These are phyloP conservation scores for Lachnellula cervina DNA, from an alignment of 2,329 filamentous ascomycete species.

Conservation along the genomic window DNA sequence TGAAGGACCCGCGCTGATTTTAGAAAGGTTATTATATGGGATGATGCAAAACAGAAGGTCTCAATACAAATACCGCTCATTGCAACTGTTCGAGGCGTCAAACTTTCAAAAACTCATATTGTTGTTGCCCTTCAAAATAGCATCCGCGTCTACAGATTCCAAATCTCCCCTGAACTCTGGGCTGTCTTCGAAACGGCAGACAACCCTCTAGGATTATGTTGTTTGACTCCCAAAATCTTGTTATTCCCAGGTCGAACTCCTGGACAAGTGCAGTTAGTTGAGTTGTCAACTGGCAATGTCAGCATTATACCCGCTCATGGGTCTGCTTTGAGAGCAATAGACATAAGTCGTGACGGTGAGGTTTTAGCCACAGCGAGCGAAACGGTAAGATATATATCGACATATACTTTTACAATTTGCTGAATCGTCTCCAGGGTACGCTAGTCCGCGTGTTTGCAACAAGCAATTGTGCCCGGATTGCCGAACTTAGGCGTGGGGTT, in stretches of 20 bases:
- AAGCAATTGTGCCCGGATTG: slow-evolving; percentile 71
- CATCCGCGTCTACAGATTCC: slow-evolving; percentile 75
- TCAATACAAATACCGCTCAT: slow-evolving; percentile 74
- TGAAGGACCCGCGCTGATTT: slow-evolving; percentile 10
- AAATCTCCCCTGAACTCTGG: slow-evolving; percentile 63
- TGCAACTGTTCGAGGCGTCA: slow-evolving; percentile 74
- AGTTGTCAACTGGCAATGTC: slow-evolving; percentile 72
- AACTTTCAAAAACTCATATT: slow-evolving; percentile 70
- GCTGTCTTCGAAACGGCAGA: slow-evolving; percentile 80
- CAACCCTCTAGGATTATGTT: slow-evolving; percentile 77
- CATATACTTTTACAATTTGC: background rate
- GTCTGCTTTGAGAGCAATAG: slow-evolving; percentile 70
- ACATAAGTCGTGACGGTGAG: slow-evolving; percentile 73
- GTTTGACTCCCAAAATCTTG: slow-evolving; percentile 66
- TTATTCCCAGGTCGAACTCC: slow-evolving; percentile 83
- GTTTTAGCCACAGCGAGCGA: slow-evolving; percentile 87
- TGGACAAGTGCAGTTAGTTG: slow-evolving; percentile 85
- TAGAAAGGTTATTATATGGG: slow-evolving; percentile 76
- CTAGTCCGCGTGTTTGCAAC: slow-evolving; percentile 83
- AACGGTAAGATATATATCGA: slow-evolving; percentile 43
- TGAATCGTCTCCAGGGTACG: slow-evolving; percentile 58
- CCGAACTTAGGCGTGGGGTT: slow-evolving; percentile 81
- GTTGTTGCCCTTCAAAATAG: slow-evolving; percentile 78
- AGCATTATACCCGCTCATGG: slow-evolving; percentile 92
- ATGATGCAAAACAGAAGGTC: slow-evolving; percentile 73